phyloP scores from a whole-genome alignment of 23 red algal species.

The Gracilaria gracilis region DNA sequence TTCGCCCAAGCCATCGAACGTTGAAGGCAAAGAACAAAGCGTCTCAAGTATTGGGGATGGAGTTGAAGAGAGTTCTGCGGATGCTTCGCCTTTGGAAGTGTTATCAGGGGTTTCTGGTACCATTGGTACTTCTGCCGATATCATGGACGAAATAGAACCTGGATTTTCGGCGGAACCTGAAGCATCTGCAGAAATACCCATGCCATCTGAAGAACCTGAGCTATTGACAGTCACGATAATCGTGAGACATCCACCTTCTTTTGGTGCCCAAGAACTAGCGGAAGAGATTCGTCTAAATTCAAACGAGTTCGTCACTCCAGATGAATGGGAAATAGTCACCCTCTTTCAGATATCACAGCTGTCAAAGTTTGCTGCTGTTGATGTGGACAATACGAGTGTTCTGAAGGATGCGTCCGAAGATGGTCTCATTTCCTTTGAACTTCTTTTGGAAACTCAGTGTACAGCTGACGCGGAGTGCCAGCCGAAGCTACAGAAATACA shows the following conservation, averaged over 20 bases:
- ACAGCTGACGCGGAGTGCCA: not conserved
- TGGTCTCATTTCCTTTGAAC: not conserved
- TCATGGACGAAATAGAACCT: not conserved
- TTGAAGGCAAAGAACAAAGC: not conserved
- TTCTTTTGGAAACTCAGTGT: conserved; percentile 7
- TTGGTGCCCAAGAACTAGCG: not conserved
- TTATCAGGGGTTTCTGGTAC: not conserved
- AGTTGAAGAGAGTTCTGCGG: not conserved
- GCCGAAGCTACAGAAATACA: not conserved
- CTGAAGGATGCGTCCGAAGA: not conserved
- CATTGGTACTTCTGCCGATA: not conserved
- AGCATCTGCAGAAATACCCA: not conserved
- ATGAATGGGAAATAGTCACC: conserved; percentile 34
- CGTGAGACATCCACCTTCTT: conserved; percentile 40
- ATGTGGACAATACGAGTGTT: too few species aligned
- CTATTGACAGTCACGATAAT: conserved; percentile 1
- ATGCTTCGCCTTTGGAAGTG: not conserved
- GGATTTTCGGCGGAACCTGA: conserved; percentile 2
- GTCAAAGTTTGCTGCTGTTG: not conserved
- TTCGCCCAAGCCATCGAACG: not conserved
- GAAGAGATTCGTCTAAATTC: conserved; percentile 30
- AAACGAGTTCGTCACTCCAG: conserved; percentile 24
- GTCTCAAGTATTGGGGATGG: not conserved
- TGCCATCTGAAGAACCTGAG: conserved; percentile 4
- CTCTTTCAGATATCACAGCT: conserved; percentile 6